Evolutionary conservation across 2,329 filamentous ascomycete species (phyloP).

Genomic region (Cytospora mali): DNA sequence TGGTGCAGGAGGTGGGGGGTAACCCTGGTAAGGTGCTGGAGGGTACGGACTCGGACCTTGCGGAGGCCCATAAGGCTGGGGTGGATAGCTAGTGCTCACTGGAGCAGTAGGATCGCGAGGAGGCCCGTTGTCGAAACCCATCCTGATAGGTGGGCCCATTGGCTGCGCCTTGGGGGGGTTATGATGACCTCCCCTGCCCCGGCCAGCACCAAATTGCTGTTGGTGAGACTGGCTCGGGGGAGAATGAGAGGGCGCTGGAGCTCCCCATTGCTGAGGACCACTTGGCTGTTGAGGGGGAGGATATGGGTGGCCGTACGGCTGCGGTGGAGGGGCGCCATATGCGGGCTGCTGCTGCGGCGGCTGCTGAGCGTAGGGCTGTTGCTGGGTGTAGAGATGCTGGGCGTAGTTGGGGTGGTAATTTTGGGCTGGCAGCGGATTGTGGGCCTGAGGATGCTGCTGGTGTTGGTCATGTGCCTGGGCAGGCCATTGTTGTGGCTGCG

Average conservation of each 20-base stretch:
- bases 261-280: conserved; percentile 47
- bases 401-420: conserved; percentile 64
- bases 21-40: conserved; percentile 41
- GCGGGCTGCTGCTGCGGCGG: conserved; percentile 41
- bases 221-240: conserved; percentile 38
- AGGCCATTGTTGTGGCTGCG: conserved; percentile 44
- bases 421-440: conserved; percentile 52
- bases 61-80: conserved; percentile 37
- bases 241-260: conserved; percentile 34
- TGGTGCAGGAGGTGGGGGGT: conserved; percentile 41
- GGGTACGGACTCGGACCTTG: conserved; percentile 33
- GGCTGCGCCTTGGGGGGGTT: conserved; percentile 41
- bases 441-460: conserved; percentile 46
- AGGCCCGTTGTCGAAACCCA: conserved; percentile 51
- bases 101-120: conserved; percentile 48
- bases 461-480: conserved; percentile 41
- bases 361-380: conserved; percentile 43
- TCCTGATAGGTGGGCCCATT: conserved; percentile 58
- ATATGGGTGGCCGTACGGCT: conserved; percentile 38
- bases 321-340: conserved; percentile 34
- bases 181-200: conserved; percentile 45
- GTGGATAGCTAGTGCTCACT: conserved; percentile 47
- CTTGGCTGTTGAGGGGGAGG: conserved; percentile 39
- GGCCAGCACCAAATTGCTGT: conserved; percentile 46
- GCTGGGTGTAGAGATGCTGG: conserved; percentile 53